Base-by-base conservation (phyloP, 768 basidiomycete genomes). In the Kwoniella sp. region DNA sequence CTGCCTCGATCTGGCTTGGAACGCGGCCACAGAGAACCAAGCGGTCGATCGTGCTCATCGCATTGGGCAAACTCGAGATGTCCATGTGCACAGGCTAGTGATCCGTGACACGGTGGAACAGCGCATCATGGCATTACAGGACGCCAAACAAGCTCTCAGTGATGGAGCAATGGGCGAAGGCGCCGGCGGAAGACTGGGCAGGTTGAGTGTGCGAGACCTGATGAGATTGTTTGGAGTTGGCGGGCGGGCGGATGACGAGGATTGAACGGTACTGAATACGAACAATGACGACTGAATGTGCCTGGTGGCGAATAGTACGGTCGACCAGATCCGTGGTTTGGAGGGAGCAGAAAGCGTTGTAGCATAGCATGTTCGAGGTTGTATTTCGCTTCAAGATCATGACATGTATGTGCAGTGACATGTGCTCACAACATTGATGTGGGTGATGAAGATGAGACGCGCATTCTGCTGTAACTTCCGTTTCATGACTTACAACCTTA, bases 71-170 rank as follows among this genome's bases (percentile, higher is more conserved):
- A 70, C 63, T 41, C 42, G 57, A 12, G 58, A 64, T 0, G 74
- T 76, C 36, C 53, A 60, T n/a, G 62, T 76, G 26, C 57, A 70
- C 25, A 68, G 75, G 32, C 56, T 77, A n/a, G 65, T 72, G 41
- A 75, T 76, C 47, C 49, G 41, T 3, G 61, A 73, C 49, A 69
- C 73, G 0, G 63, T 74, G 27, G 86, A 87, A 63, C 82, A 86
- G 62, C 78, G 86, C n/a, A 82, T 88, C 27, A 76, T 85, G 23
- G 76, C 76, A 0, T 73, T 87, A 6, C 62, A 58, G 45, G 51
- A 56, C 47, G 31, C 60, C 25, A 75, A 74, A 54, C 60, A 67
- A 33, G 55, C 53, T 11, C 29, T 73, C 36, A 65, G 71, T 1
- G 76, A 77, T 39, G 75, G 72, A 0, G 72, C 72, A 3, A 63